phyloP scores from a whole-genome alignment of 2,329 filamentous ascomycete genomes.

The Sporothrix dimorphospora region DNA sequence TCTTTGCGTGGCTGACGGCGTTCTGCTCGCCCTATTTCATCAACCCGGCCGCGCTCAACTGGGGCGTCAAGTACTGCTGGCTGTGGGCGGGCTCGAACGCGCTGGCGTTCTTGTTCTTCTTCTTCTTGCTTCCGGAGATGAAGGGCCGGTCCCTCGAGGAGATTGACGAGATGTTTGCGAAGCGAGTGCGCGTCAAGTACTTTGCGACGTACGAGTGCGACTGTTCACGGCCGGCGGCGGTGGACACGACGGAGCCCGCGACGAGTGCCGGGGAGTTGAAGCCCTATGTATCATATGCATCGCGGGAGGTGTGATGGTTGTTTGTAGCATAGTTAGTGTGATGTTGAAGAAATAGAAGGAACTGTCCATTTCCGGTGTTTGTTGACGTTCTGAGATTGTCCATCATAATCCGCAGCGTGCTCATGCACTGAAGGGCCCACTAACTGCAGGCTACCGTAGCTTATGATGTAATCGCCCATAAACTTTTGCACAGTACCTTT shows the following conservation, averaged over 20 bases:
- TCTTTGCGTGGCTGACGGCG: conserved; percentile 43
- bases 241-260: background rate
- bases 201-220: background rate
- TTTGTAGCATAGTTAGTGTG: background rate
- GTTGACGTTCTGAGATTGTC: background rate
- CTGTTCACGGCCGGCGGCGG: background rate
- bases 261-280: background rate
- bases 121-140: background rate
- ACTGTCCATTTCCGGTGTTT: background rate
- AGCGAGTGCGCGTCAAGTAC: conserved; percentile 22
- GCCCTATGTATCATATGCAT: background rate
- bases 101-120: conserved; percentile 31
- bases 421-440: background rate
- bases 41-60: conserved; percentile 45
- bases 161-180: conserved; percentile 36
- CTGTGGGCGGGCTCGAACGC: conserved; percentile 43
- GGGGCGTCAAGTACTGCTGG: conserved; percentile 48
- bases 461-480: conserved; percentile 15
- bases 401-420: no score
- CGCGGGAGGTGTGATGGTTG: background rate
- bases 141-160: conserved; percentile 35
- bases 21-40: conserved; percentile 51
- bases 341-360: no score
- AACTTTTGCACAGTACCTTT: background rate
- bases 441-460: background rate